Conservation (phyloP, 2,329 filamentous ascomycete species). For the Trichoderma gracile region DNA sequence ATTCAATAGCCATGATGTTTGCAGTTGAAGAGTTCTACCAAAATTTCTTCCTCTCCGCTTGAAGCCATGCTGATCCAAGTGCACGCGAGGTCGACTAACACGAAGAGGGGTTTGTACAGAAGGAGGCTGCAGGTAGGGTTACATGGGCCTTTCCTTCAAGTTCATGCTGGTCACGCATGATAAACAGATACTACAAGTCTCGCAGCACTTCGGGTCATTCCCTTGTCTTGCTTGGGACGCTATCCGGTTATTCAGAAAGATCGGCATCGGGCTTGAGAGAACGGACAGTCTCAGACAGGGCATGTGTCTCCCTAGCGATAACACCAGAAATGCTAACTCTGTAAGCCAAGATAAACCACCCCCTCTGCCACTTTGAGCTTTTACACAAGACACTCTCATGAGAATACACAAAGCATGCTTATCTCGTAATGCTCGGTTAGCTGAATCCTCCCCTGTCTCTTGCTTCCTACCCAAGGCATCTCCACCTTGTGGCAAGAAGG, state of each 20-base stretch:
- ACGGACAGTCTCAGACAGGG: background rate
- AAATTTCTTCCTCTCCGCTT: background rate
- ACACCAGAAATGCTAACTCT: background rate
- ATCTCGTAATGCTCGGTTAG: background rate
- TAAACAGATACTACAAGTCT: background rate
- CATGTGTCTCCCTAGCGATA: background rate
- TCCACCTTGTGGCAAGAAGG: background rate
- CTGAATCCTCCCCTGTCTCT: background rate
- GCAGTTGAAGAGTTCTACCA: background rate
- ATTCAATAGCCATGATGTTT: background rate
- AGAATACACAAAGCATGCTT: background rate
- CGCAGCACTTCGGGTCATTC: background rate
- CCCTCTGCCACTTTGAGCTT: background rate
- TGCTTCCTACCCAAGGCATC: background rate
- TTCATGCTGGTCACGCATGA: background rate
- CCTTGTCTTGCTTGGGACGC: background rate
- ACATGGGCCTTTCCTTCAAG: constrained; percentile 15
- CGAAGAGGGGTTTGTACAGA: constrained; percentile 5
- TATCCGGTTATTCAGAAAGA: background rate
- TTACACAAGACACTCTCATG: background rate
- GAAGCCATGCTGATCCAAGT: background rate
- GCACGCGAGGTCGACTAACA: constrained; percentile 9
- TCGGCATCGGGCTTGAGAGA: background rate
- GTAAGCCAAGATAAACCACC: background rate
- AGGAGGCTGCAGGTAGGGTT: constrained; percentile 14